Conservation (phyloP, 768 basidiomycete species). For the Lentinula aciculospora region DNA sequence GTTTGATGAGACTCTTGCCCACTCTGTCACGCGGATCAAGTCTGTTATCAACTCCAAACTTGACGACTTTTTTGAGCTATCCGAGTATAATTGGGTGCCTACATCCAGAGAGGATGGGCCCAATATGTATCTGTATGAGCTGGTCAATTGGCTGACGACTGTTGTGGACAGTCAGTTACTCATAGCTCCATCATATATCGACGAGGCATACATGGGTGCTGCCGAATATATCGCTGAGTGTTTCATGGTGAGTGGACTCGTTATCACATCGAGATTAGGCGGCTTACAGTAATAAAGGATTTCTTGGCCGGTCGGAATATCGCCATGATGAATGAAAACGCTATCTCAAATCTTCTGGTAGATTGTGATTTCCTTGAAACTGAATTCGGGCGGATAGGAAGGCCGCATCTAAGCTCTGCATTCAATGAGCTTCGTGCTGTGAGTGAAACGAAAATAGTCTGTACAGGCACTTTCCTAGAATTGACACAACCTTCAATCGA, state of each 20-base stretch:
- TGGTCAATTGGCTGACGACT: constrained; percentile 94
- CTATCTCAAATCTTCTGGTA: constrained; percentile 76
- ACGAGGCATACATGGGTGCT: constrained; percentile 85
- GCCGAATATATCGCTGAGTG: constrained; percentile 84
- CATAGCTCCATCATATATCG: constrained; percentile 82
- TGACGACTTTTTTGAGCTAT: constrained; percentile 91
- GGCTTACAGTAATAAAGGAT: constrained; percentile 39
- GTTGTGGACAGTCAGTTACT: constrained; percentile 81
- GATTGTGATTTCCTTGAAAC: constrained; percentile 88
- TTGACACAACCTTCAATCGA: constrained; percentile 10
- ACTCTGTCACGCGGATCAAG: constrained; percentile 72
- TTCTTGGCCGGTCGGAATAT: constrained; percentile 76
- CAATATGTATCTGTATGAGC: constrained; percentile 92
- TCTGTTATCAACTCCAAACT: constrained; percentile 85
- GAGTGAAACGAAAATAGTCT: constrained; percentile 20
- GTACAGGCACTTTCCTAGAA: background rate
- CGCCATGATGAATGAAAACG: constrained; percentile 81
- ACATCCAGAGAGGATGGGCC: constrained; percentile 64
- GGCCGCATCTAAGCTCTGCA: constrained; percentile 60
- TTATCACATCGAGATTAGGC: background rate
- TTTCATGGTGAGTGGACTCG: constrained; percentile 62
- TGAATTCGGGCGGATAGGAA: constrained; percentile 74
- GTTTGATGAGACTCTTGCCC: constrained; percentile 64
- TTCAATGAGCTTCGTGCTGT: constrained; percentile 81
- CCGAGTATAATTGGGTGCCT: constrained; percentile 94